Conservation (phyloP, 257 asterid genomes). For the Cynanchum wilfordii region DNA sequence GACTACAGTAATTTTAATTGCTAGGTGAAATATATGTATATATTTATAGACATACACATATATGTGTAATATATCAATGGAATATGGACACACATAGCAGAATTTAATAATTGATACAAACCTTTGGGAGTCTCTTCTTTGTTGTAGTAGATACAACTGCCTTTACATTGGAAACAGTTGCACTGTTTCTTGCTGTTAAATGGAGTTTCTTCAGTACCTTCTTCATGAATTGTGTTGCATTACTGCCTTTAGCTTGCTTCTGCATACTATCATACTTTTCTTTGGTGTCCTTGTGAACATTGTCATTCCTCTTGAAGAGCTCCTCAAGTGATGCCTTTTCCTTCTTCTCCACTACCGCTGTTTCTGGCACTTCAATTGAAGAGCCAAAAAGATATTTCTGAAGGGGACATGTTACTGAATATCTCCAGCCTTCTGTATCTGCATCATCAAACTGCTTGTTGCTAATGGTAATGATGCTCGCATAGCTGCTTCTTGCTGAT, state of each 20-base stretch:
- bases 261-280: constrained; percentile 30
- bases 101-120: constrained; percentile 22
- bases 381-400: constrained; percentile 61
- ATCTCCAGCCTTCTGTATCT: constrained; percentile 30
- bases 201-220: constrained; percentile 53
- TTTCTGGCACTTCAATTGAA: constrained; percentile 40
- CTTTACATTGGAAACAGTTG: constrained; percentile 35
- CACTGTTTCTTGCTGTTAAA: constrained; percentile 33
- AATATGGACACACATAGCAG: constrained; percentile 6
- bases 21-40: not conserved
- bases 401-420: constrained; percentile 50
- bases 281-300: constrained; percentile 19
- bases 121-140: constrained; percentile 68
- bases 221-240: constrained; percentile 45
- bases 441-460: constrained; percentile 37
- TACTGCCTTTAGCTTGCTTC: constrained; percentile 28
- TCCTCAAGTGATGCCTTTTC: constrained; percentile 54
- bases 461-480: constrained; percentile 46
- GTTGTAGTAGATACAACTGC: constrained; percentile 33
- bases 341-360: constrained; percentile 33
- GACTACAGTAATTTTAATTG: not conserved
- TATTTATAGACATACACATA: too few species aligned
- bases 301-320: constrained; percentile 37
- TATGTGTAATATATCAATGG: not conserved
- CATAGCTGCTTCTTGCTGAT: constrained; percentile 54